These are phyloP conservation scores for Prinsepia uniflora DNA, from an alignment of 306 rosid genomes.

Conservation along the genomic window DNA sequence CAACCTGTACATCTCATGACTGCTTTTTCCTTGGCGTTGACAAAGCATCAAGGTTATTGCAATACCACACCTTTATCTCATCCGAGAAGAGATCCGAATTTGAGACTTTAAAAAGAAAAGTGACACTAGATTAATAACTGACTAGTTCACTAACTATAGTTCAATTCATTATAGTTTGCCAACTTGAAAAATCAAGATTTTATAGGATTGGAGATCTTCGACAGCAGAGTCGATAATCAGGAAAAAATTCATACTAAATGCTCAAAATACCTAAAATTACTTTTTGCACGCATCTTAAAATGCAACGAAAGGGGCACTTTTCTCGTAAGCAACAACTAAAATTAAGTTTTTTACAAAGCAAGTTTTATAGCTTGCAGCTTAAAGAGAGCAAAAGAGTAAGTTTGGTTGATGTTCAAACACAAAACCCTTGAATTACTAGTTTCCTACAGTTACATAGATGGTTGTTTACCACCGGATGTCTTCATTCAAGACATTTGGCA, in stretches of 20 bases:
- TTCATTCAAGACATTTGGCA: constrained; percentile 23
- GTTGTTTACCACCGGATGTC: constrained; percentile 16
- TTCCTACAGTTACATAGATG: constrained; percentile 7
- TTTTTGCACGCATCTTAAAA: neutral
- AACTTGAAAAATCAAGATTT: neutral
- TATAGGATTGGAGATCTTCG: too few relatives aligned
- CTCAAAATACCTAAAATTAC: neutral
- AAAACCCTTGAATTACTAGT: constrained; percentile 6
- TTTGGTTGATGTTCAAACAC: constrained; percentile 19
- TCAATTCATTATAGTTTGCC: neutral
- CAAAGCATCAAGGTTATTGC: neutral
- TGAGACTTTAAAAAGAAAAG: too few relatives aligned
- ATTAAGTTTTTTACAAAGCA: neutral
- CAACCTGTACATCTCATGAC: neutral
- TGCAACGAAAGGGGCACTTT: neutral
- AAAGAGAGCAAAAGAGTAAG: constrained; percentile 7
- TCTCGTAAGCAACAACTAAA: neutral
- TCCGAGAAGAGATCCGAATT: too few relatives aligned
- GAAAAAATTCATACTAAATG: neutral
- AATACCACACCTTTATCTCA: constrained; percentile 9
- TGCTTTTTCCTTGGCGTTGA: constrained; percentile 15
- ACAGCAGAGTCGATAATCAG: too few relatives aligned
- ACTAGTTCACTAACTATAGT: neutral
- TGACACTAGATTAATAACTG: too few relatives aligned
- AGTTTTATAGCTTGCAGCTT: constrained; percentile 4